Evolutionary conservation across 116 monocot species (phyloP).

Genomic region (Trichopus zeylanicus): DNA sequence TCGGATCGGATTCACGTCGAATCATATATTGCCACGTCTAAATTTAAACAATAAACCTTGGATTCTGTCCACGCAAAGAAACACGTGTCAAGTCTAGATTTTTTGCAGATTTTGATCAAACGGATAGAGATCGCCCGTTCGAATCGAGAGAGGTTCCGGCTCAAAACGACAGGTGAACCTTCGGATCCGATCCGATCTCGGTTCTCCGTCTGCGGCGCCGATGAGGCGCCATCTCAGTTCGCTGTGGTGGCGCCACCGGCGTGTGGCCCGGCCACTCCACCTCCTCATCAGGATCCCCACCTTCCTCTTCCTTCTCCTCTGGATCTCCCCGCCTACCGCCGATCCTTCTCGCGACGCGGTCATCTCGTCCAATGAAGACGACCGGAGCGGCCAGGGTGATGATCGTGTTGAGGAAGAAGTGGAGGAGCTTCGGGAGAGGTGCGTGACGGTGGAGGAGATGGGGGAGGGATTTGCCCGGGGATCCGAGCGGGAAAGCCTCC

Average conservation of each 20-base stretch:
- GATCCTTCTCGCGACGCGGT: conserved; percentile 2
- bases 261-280: conserved; percentile 4
- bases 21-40: too few species aligned
- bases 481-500: conserved; percentile 48
- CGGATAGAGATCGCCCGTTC: too few species aligned
- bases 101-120: too few species aligned
- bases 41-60: too few species aligned
- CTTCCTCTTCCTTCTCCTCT: conserved; percentile 23
- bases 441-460: conserved; percentile 82
- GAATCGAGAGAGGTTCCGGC: too few species aligned
- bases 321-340: conserved; percentile 13
- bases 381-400: not conserved
- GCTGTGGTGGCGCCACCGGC: not conserved
- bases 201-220: not conserved
- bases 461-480: conserved; percentile 32
- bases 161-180: too few species aligned
- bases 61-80: too few species aligned
- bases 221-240: conserved; percentile 1
- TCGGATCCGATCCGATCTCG: conserved; percentile 1
- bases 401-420: not conserved
- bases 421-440: conserved; percentile 2
- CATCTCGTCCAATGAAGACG: not conserved
- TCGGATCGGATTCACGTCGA: too few species aligned
- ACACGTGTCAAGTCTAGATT: too few species aligned
- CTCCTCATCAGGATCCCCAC: conserved; percentile 17